Conservation (phyloP, 2,329 filamentous ascomycete species). For the Calonectria fujianensis region DNA sequence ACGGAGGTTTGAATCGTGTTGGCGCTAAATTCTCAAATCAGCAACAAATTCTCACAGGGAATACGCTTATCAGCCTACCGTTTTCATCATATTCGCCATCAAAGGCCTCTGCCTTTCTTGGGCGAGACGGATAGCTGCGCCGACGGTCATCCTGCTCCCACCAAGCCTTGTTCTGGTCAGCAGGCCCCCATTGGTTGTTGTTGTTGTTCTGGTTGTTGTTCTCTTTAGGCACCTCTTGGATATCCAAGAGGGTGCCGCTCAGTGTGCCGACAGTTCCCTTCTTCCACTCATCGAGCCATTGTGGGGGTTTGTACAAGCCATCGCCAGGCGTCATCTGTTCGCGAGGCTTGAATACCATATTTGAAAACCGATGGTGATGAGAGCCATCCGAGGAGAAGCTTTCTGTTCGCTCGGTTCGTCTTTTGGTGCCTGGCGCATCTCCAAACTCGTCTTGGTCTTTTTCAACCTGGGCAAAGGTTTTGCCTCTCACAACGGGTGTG, state of each 20-base stretch:
- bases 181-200: constrained; percentile 54
- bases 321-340: constrained; percentile 68
- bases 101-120: constrained; percentile 77
- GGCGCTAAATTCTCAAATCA: constrained; percentile 63
- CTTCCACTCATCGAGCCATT: constrained; percentile 83
- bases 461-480: constrained; percentile 40
- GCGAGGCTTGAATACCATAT: constrained; percentile 64
- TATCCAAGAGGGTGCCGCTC: constrained; percentile 75
- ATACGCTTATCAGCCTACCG: constrained; percentile 61
- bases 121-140: constrained; percentile 67
- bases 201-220: constrained; percentile 59
- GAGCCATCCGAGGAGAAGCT: constrained; percentile 56
- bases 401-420: constrained; percentile 56
- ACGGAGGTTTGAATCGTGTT: constrained; percentile 86
- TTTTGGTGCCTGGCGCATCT: constrained; percentile 45
- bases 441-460: constrained; percentile 36
- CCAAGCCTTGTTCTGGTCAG: constrained; percentile 79
- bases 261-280: constrained; percentile 79
- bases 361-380: constrained; percentile 63
- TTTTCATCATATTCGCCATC: constrained; percentile 81
- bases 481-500: constrained; percentile 50
- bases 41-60: constrained; percentile 20
- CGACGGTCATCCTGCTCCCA: constrained; percentile 79
- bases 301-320: constrained; percentile 75
- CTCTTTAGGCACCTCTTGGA: constrained; percentile 67